Percentiles rank a stretch among this genome's conserved stretches.
Evolutionary conservation across 2,329 filamentous ascomycete species (phyloP).

Genomic region (Pseudopithomyces chartarum): DNA sequence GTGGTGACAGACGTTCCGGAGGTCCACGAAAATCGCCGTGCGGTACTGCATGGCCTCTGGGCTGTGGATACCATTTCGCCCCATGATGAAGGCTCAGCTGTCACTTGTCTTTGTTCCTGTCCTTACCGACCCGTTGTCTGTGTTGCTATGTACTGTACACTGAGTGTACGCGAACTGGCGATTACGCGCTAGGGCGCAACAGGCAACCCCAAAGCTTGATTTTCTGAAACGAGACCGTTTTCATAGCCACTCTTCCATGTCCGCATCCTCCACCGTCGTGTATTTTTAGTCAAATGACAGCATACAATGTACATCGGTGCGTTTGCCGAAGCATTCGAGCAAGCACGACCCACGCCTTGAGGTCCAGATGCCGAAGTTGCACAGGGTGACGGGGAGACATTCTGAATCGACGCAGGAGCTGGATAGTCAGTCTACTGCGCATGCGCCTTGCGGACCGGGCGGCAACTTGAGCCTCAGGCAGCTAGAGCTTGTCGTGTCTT

Average conservation of each 20-base stretch:
- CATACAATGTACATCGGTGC: not conserved
- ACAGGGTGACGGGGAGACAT: not conserved
- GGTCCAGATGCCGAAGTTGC: not conserved
- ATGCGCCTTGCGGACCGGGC: constrained; percentile 4
- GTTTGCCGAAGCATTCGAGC: not conserved
- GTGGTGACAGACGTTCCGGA: not conserved
- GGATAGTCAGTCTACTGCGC: no score
- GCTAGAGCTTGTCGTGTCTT: not conserved
- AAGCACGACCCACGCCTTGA: not conserved
- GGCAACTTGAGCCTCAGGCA: constrained; percentile 8
- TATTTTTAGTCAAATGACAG: constrained; percentile 9
- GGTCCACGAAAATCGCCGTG: not conserved
- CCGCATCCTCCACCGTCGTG: not conserved
- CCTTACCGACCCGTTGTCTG: no score
- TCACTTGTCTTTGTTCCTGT: no score
- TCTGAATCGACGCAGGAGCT: not conserved
- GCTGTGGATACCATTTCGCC: no score
- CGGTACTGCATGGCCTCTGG: no score
- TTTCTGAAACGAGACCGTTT: constrained; percentile 14
- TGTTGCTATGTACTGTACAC: not conserved
- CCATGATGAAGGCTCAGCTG: no score
- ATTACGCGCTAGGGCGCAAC: not conserved
- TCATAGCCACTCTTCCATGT: constrained; percentile 12
- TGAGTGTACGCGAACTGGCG: not conserved
- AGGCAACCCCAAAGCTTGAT: constrained; percentile 4